Percentiles rank a stretch among this genome's conserved stretches.
Evolutionary conservation across 129 eudicot species (phyloP).

Genomic region (Arctium lappa): DNA sequence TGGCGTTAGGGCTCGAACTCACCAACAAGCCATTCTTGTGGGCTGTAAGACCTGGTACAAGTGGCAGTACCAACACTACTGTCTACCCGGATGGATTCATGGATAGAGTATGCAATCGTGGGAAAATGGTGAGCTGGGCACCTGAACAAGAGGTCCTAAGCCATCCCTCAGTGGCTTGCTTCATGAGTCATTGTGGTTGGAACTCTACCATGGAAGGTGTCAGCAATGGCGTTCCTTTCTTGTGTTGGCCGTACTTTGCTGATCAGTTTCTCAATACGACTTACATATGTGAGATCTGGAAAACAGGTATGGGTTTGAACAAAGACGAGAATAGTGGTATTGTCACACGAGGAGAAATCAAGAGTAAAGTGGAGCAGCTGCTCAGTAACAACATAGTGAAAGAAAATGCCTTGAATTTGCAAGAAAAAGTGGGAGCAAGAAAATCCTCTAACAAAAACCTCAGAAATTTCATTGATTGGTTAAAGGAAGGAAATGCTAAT

Average conservation of each 20-base stretch:
- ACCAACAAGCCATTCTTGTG: conserved; percentile 47
- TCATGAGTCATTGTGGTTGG: conserved; percentile 74
- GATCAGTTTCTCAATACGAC: conserved; percentile 49
- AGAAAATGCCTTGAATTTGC: conserved; percentile 32
- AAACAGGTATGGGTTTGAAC: conserved; percentile 43
- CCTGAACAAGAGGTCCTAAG: conserved; percentile 51
- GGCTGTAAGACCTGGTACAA: conserved; percentile 47
- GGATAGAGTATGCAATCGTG: conserved; percentile 36
- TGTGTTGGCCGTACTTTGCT: conserved; percentile 77
- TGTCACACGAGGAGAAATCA: conserved; percentile 35
- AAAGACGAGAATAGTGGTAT: conserved; percentile 38
- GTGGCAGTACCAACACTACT: neutral
- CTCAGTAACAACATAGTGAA: conserved; percentile 25
- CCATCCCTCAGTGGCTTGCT: conserved; percentile 63
- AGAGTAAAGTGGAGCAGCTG: conserved; percentile 46
- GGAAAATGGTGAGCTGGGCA: conserved; percentile 53
- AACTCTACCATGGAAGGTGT: conserved; percentile 59
- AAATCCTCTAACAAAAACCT: conserved; percentile 42
- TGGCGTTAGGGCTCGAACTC: conserved; percentile 55
- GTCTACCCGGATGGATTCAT: conserved; percentile 38
- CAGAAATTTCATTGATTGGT: conserved; percentile 35
- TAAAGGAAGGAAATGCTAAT: conserved; percentile 18
- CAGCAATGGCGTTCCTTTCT: conserved; percentile 55
- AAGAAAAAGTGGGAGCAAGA: conserved; percentile 25
- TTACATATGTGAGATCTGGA: conserved; percentile 55